A percentile compares a stretch with the other conserved stretches of the same genome.
Evolutionary conservation across 441 rosid genomes (phyloP).

Genomic region (Eruca vesicaria): DNA sequence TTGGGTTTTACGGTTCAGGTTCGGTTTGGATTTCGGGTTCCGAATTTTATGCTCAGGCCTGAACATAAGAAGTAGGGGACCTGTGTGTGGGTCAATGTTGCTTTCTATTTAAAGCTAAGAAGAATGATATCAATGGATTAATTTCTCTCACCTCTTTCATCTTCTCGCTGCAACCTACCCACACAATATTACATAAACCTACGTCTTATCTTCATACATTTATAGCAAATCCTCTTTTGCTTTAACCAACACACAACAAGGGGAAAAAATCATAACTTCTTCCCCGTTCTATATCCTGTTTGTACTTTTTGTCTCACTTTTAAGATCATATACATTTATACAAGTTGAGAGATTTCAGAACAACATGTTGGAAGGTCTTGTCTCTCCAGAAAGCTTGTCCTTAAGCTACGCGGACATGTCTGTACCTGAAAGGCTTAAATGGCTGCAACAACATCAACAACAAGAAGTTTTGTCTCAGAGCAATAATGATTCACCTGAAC

Average conservation of each 20-base stretch:
- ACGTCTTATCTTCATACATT: constrained; percentile 12
- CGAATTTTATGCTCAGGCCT: no score
- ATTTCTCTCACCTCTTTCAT: constrained; percentile 27
- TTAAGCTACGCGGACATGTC: constrained; percentile 29
- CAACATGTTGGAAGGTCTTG: constrained; percentile 35
- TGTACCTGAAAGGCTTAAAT: constrained; percentile 37
- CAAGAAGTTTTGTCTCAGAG: constrained; percentile 18
- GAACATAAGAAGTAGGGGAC: constrained; percentile 30
- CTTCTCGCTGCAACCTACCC: constrained; percentile 20
- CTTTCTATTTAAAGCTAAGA: constrained; percentile 34
- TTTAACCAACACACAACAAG: constrained; percentile 29
- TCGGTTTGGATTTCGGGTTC: no score
- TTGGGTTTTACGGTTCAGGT: no score
- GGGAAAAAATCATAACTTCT: constrained; percentile 2
- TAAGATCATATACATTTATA: constrained; percentile 19
- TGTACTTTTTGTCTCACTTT: constrained; percentile 33
- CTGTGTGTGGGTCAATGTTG: constrained; percentile 30
- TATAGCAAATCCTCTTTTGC: constrained; percentile 30
- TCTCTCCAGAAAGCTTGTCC: constrained; percentile 24
- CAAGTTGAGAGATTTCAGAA: constrained; percentile 5
- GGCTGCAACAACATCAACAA: constrained; percentile 35
- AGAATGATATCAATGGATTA: constrained; percentile 32
- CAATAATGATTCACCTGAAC: constrained; percentile 24
- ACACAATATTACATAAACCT: constrained; percentile 9
- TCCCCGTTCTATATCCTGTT: not conserved